Evolutionary conservation across 106 monocot genomes (phyloP).

Genomic region (Amphibolis antarctica): DNA sequence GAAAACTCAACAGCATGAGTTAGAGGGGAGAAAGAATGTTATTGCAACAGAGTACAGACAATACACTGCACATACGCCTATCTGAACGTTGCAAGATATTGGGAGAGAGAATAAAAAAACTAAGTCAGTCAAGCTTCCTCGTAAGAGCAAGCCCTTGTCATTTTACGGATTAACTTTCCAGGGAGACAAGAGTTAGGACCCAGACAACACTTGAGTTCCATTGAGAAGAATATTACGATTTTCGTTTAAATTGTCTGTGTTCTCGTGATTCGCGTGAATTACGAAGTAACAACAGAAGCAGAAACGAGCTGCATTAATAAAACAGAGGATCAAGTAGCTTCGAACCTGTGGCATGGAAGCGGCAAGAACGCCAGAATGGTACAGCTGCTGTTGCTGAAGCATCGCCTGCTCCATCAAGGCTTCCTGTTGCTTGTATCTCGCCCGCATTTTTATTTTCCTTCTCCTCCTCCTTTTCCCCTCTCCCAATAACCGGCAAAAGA

Average conservation of each 20-base stretch:
- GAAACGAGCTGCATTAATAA: not conserved
- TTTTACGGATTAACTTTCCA: no score
- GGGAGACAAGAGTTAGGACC: not conserved
- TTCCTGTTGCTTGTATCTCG: constrained; percentile 28
- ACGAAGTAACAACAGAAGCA: not conserved
- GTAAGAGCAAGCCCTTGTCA: no score
- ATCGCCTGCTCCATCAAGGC: constrained; percentile 55
- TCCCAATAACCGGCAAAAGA: no score
- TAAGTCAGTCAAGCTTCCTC: no score
- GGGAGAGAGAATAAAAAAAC: not conserved
- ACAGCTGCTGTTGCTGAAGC: constrained; percentile 55
- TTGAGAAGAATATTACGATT: no score
- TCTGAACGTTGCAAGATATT: not conserved
- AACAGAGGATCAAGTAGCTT: not conserved
- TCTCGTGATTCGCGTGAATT: not conserved
- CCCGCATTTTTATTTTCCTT: constrained; percentile 12
- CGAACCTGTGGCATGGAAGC: constrained; percentile 52
- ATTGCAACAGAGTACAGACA: not conserved
- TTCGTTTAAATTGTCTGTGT: no score
- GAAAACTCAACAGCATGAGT: not conserved
- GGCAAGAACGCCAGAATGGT: constrained; percentile 40
- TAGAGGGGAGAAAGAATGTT: not conserved
- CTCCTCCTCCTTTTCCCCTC: no score
- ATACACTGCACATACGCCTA: not conserved
- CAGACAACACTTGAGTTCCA: no score